Base-by-base conservation (phyloP, 345 rosid species). In the Rubroshorea leprosula region DNA sequence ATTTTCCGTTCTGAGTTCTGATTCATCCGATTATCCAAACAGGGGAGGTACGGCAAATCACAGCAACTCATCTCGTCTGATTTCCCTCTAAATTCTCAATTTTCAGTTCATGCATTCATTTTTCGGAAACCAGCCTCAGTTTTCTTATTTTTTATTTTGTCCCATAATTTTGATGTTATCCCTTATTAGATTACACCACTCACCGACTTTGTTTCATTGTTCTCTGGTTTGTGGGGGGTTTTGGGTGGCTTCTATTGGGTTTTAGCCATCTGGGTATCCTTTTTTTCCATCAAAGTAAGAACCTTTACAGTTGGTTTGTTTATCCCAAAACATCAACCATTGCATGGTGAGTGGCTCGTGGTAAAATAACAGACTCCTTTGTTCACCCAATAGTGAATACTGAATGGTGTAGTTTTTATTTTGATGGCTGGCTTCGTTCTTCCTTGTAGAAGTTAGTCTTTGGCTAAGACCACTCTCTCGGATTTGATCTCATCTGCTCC, bases 121-220 rank as follows among this genome's bases (percentile, higher is more conserved):
- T 15, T 35, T 29, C 39, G 6, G 23, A 12, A 23, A 50, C 49
- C 6, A 23, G 38, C 22, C 5, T 41, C 15, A 9, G 25, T 59
- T 67, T 57, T 47, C 54, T 63, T 65, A 21, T 58, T 50, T 43
- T 46, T 44, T 49, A 19, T 23, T 44, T 55, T 54, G 1, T 51
- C 24, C 83, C 78, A 60, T 76, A 62, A 46, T 69, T 58, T 65
- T 55, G 72, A 43, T 31, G 73, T 21, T 58, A 56, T 72, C 72
- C 29, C 56, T 19, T 69, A 58, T 65, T 63, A 54, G 38, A 66
- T n/a, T n/a, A n/a, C n/a, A n/a, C n/a, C n/a, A n/a, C n/a, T n/a
- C n/a, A n/a, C n/a, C n/a, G n/a, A n/a, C n/a, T 35, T 35, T 2
- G 41, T 35, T 6, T 35, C 9, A 13, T 35, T 10, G 41, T 2